These are phyloP conservation scores for Rhododendron kiyosumense DNA, from an alignment of 148 eudicot genomes.

Conservation along the genomic window DNA sequence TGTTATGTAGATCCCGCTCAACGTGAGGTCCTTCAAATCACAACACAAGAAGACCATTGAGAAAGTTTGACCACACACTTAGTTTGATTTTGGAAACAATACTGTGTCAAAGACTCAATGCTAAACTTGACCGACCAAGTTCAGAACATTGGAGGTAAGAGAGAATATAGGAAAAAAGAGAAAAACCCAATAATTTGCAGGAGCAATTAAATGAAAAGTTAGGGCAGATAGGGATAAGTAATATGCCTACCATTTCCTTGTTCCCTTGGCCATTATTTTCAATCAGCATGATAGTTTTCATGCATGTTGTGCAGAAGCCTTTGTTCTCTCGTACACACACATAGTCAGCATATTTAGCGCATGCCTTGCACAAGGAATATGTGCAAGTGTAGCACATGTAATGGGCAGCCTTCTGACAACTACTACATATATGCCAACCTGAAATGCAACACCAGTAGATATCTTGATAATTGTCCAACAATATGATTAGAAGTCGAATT, in stretches of 20 bases:
- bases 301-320: conserved; percentile 87
- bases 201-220: conserved; percentile 4
- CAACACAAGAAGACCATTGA: background rate
- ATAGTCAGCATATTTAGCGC: conserved; percentile 66
- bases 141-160: background rate
- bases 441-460: conserved; percentile 26
- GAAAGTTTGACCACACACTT: background rate
- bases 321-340: conserved; percentile 74
- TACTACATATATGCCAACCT: conserved; percentile 98
- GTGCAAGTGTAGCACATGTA: conserved; percentile 97
- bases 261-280: conserved; percentile 61
- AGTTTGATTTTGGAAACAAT: background rate
- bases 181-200: background rate
- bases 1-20: background rate
- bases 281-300: conserved; percentile 72
- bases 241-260: conserved; percentile 59
- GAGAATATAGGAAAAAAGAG: background rate
- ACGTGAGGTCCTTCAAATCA: background rate
- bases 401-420: conserved; percentile 72
- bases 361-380: conserved; percentile 83
- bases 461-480: conserved; percentile 9
- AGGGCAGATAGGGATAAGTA: conserved; percentile 3
- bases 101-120: background rate
- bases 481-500: background rate
- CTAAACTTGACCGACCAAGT: background rate